These are phyloP conservation scores for Fusarium goolgardi DNA, from an alignment of 2,329 filamentous ascomycete genomes.

Conservation along the genomic window DNA sequence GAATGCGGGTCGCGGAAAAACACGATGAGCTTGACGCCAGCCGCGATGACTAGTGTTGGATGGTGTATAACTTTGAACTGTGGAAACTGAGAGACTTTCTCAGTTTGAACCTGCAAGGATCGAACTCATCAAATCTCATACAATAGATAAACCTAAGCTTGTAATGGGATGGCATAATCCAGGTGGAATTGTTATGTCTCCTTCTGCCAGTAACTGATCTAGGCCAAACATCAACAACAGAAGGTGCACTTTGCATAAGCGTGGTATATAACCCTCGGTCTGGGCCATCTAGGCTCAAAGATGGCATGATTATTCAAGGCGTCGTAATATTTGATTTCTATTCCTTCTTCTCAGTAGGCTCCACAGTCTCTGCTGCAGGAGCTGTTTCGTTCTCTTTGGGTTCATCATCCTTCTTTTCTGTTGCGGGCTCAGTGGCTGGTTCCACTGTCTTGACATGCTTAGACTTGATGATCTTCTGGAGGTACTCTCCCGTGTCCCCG, in stretches of 20 bases:
- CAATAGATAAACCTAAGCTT: neutral
- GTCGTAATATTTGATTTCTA: conserved; percentile 29
- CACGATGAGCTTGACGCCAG: conserved; percentile 23
- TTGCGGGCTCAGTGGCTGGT: conserved; percentile 18
- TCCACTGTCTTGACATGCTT: conserved; percentile 59
- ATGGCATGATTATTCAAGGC: conserved; percentile 8
- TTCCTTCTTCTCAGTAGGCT: conserved; percentile 38
- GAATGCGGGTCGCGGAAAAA: conserved; percentile 26
- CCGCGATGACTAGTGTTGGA: neutral
- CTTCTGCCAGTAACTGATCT: neutral
- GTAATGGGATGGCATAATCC: neutral
- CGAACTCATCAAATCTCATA: neutral
- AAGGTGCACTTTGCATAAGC: conserved; percentile 21
- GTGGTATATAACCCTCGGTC: conserved; percentile 12
- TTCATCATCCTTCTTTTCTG: conserved; percentile 31
- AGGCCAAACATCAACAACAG: neutral
- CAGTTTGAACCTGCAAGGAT: neutral
- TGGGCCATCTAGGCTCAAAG: conserved; percentile 22
- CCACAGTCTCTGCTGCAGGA: conserved; percentile 27
- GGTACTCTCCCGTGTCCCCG: conserved; percentile 75
- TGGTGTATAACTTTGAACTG: conserved; percentile 9
- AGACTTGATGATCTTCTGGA: conserved; percentile 72
- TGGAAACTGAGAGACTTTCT: neutral
- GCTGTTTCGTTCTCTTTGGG: conserved; percentile 28
- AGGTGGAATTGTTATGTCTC: neutral